A percentile compares a stretch with the other conserved stretches of the same genome.
phyloP scores from a whole-genome alignment of 495 filamentous ascomycete genomes.

The Aspergillus incahuasiensis region DNA sequence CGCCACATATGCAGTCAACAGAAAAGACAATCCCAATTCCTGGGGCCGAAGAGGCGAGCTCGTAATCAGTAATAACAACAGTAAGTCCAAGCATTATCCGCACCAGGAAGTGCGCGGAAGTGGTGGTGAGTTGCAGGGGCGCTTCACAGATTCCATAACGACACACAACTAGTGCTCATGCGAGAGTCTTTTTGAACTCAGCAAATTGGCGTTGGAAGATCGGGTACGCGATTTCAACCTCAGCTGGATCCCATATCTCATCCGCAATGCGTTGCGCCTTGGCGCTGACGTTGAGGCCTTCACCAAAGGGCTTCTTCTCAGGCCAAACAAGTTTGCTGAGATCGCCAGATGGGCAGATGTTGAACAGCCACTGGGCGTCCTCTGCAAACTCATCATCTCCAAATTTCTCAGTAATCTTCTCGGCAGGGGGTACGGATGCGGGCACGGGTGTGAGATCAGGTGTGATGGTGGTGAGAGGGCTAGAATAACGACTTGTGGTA shows the following conservation, averaged over 20 bases:
- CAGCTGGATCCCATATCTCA: conserved; percentile 15
- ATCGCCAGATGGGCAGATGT: conserved; percentile 26
- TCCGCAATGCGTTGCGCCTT: conserved; percentile 7
- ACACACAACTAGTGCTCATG: too few relatives aligned
- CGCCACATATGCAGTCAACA: conserved; percentile 2
- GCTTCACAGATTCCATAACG: too few relatives aligned
- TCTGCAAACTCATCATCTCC: conserved; percentile 26
- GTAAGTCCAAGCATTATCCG: too few relatives aligned
- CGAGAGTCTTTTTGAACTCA: conserved; percentile 16
- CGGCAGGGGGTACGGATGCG: background rate
- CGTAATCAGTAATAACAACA: background rate
- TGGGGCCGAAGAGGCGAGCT: background rate
- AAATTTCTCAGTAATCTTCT: conserved; percentile 14
- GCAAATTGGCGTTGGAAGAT: conserved; percentile 14
- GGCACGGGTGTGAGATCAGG: conserved; percentile 12
- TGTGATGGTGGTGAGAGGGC: conserved; percentile 21
- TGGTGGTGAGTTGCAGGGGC: too few relatives aligned
- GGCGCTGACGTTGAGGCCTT: conserved; percentile 13
- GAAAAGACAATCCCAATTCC: background rate
- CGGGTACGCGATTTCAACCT: conserved; percentile 13
- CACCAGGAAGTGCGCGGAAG: too few relatives aligned
- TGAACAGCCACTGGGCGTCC: conserved; percentile 26
- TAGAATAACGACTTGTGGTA: conserved; percentile 34
- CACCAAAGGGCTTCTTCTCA: conserved; percentile 7
- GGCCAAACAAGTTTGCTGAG: conserved; percentile 23